Base-by-base conservation (phyloP, 2,329 filamentous ascomycete genomes). In the Stagonosporopsis vannaccii region DNA sequence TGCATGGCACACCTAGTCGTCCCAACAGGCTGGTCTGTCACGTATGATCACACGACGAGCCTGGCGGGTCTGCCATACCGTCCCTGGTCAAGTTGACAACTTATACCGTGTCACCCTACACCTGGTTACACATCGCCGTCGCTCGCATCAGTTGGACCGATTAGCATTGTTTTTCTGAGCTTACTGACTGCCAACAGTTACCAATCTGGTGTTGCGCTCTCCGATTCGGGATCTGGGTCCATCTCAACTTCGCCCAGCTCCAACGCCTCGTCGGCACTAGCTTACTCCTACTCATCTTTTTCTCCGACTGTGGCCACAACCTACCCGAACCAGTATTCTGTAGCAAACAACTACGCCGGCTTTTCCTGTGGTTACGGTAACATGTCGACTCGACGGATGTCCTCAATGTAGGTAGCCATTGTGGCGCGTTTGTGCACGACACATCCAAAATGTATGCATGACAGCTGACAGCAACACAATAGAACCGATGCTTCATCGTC, bases 141-240 rank as follows among this genome's bases (percentile, higher is more conserved):
- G 69, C 63, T 75, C 69, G 67, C 72, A 73, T 67, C 65, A 66
- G 53, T 67, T 62, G 60, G 57, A 46, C 59, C 64, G 53, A 66
- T 65, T 63, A 67, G 46, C 60, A 63, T 59, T 67, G 62, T 69
- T 68, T 71, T 63, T 60, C 65, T 67, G 60, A 57, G 44, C 62
- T 70, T 58, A 70, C 73, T 77, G 68, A 75, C 69, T 68, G 50
- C 52, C 65, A 67, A 71, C 75, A 85, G 83, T 71, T 85, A 82
- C 72, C 78, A 81, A 59, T 67, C 79, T 60, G 77, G 77, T 58
- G 74, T 79, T 68, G 78, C 80, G 63, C 79, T 84, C 65, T 80
- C 84, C 57, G 83, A 86, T 75, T 83, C 84, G 58, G 82, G 80
- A 53, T 82, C 80, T 53, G 83, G 82, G 68, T 84, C 80, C 62